Evolutionary conservation across 495 filamentous ascomycete genomes (phyloP).

Genomic region (Neurospora cerealis): DNA sequence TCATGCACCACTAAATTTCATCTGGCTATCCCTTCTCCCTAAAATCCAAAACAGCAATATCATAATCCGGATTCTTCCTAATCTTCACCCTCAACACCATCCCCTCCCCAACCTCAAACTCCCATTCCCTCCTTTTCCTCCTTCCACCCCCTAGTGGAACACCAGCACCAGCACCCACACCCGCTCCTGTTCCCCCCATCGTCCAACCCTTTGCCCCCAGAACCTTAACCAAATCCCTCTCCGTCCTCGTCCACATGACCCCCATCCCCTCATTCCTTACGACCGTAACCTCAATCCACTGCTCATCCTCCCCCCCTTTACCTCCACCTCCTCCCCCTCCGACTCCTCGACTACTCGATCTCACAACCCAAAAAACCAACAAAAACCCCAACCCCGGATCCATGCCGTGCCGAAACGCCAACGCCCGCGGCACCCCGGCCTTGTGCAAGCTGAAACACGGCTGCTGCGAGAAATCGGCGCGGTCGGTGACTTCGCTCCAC

Average conservation of each 20-base stretch:
- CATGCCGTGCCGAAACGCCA: background rate
- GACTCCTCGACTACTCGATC: background rate
- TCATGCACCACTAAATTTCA: background rate
- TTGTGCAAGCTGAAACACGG: slow-evolving; percentile 4
- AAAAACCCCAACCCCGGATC: slow-evolving; percentile 3
- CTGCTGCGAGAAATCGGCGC: background rate
- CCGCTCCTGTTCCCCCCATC: background rate
- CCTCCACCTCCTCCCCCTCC: too few species aligned
- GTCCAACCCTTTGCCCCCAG: background rate
- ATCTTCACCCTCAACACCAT: background rate
- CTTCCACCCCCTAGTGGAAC: background rate
- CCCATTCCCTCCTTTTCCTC: background rate
- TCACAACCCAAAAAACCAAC: slow-evolving; percentile 1
- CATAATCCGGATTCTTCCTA: background rate
- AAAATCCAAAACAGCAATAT: background rate
- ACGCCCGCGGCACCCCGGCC: slow-evolving; percentile 1
- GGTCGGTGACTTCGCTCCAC: background rate
- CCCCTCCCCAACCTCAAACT: background rate
- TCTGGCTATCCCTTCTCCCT: background rate
- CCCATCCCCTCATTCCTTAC: background rate
- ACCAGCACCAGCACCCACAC: background rate
- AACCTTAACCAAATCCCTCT: background rate
- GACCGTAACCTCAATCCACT: background rate
- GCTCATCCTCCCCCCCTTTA: background rate
- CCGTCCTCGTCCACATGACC: background rate